Evolutionary conservation across 306 rosid genomes (phyloP).

Genomic region (Quercus mongolica): DNA sequence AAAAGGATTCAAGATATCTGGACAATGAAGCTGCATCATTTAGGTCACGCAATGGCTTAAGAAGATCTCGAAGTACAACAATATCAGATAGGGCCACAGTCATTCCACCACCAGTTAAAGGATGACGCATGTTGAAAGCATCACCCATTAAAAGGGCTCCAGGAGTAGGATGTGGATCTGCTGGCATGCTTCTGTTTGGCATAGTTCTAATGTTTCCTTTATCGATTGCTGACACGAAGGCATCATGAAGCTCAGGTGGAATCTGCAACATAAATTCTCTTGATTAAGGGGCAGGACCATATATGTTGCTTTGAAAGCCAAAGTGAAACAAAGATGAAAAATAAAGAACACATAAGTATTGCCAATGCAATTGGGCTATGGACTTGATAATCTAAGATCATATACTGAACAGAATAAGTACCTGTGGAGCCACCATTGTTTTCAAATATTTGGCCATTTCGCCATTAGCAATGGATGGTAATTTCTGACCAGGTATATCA

Average conservation of each 20-base stretch:
- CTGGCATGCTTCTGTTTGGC: conserved; percentile 56
- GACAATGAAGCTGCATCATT: conserved; percentile 37
- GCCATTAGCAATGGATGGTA: conserved; percentile 42
- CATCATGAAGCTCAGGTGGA: conserved; percentile 45
- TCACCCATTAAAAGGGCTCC: conserved; percentile 72
- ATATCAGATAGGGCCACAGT: conserved; percentile 69
- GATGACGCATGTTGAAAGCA: conserved; percentile 70
- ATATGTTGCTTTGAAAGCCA: neutral
- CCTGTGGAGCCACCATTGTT: conserved; percentile 60
- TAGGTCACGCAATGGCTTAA: conserved; percentile 32
- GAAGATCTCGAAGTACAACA: conserved; percentile 49
- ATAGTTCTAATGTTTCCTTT: conserved; percentile 49
- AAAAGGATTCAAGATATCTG: conserved; percentile 52
- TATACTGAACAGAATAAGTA: conserved; percentile 3
- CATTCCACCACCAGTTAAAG: conserved; percentile 69
- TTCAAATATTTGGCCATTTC: conserved; percentile 51
- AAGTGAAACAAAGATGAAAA: neutral
- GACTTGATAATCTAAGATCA: neutral
- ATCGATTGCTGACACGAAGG: conserved; percentile 46
- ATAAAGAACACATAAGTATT: neutral
- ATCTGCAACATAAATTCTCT: conserved; percentile 30
- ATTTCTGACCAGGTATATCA: conserved; percentile 52
- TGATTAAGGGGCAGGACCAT: conserved; percentile 1
- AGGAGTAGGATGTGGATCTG: conserved; percentile 43
- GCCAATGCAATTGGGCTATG: neutral